Evolutionary conservation across 176 grass and related monocot genomes (phyloP), one percentile per base, ranked within the genome.

Genomic region (Secale cereale): DNA sequence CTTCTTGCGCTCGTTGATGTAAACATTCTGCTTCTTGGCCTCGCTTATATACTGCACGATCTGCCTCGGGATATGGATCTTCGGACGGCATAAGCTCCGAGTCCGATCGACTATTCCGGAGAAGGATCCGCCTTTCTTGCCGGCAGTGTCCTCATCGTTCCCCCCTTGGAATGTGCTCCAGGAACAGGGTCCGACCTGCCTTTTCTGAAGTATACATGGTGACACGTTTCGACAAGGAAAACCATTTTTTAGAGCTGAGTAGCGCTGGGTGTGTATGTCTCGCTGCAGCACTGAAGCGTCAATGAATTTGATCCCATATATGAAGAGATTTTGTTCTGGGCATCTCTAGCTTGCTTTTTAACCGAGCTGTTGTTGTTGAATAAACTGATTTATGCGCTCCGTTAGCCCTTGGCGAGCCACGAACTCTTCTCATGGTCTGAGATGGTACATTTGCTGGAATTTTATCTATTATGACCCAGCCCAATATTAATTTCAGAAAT

Each of bases 21-120:
- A 43, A 13, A 14, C 12, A 4, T 43, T 43, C 41, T 43, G 3
- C 41, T 43, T 43, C 41, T 43, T 43, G 11, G 11, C 41, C 12
- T 43, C 12, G 1, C 41, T 43, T 43, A 43, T 13, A 13, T 43
- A 43, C 41, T 43, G 41, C 41, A 43, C 41, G 1, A n/a, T 32
- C 2, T 6, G 19, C 33, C 28, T 26, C 2, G 22, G 19, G 20
- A 68, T 56, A 73, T 69, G 81, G 89, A 87, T 81, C 78, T 65
- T 63, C 2, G 8, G 17, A 56, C 15, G 54, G 82, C 73, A 90
- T 93, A 93, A 88, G 88, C 88, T 90, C 10, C 4, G 9, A 79
- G 70, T 12, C 62, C 2, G 11, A 65, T 64, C 23, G 13, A 4
- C 40, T 74, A 74, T 74, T 74, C 46, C 15, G 15, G 46, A 50